Conservation (phyloP, 352 stramenopile genomes). For the Globisporangium takayamanum region DNA sequence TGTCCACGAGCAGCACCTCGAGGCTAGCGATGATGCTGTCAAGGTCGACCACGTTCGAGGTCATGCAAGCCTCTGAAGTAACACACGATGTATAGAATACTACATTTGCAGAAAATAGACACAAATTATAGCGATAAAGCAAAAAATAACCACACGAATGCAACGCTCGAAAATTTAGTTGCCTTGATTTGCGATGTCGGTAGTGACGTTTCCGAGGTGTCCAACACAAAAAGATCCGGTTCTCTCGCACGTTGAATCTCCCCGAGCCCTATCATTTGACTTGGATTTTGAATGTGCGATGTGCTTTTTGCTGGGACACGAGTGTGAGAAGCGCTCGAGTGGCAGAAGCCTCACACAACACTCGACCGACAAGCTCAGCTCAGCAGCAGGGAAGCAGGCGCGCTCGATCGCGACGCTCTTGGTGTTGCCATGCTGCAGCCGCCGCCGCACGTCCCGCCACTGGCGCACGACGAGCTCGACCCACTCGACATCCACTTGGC, state of each 20-base stretch:
- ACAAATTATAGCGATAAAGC: too few species aligned
- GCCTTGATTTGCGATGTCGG: background rate
- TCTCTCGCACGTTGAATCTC: background rate
- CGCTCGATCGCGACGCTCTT: too few species aligned
- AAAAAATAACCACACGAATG: background rate
- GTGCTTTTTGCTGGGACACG: background rate
- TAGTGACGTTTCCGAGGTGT: conserved; percentile 4
- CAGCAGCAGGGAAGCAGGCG: too few species aligned
- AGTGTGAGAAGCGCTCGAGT: background rate
- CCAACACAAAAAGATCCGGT: conserved; percentile 13
- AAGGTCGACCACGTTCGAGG: too few species aligned
- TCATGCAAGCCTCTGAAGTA: background rate
- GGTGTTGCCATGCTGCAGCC: conserved; percentile 35
- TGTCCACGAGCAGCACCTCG: too few species aligned
- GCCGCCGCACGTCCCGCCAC: conserved; percentile 28
- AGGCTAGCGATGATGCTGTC: too few species aligned
- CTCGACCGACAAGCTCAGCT: too few species aligned
- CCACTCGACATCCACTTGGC: conserved; percentile 63
- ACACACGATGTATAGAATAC: background rate
- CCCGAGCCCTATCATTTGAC: background rate
- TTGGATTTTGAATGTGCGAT: background rate
- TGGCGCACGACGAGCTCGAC: conserved; percentile 62
- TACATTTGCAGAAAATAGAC: background rate
- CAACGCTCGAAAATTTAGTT: background rate
- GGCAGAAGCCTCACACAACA: background rate